These are phyloP conservation scores for Mycena olivaceomarginata DNA, from an alignment of 768 basidiomycete genomes.

Conservation along the genomic window DNA sequence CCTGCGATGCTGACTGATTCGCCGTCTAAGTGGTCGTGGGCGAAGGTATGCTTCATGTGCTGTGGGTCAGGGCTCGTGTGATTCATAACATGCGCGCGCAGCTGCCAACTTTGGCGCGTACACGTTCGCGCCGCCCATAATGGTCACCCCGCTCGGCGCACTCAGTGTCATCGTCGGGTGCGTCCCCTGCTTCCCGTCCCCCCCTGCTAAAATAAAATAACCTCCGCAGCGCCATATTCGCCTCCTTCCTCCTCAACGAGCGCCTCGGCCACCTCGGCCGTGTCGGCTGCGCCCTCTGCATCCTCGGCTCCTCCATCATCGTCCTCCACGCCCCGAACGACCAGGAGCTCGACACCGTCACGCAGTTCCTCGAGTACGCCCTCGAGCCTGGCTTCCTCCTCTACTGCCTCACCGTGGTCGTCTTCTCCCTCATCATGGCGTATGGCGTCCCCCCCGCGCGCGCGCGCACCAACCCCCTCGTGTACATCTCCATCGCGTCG, in stretches of 20 bases:
- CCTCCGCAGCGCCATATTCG: conserved; percentile 60
- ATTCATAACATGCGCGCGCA: conserved; percentile 46
- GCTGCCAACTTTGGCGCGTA: conserved; percentile 84
- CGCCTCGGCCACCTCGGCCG: conserved; percentile 95
- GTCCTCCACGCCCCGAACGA: conserved; percentile 98
- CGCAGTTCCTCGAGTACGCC: conserved; percentile 83
- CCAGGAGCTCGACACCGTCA: conserved; percentile 93
- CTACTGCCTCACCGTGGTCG: conserved; percentile 90
- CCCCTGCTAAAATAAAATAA: too few relatives aligned
- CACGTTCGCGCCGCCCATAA: conserved; percentile 80
- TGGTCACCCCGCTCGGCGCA: conserved; percentile 96
- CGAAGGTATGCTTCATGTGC: conserved; percentile 75
- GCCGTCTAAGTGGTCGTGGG: conserved; percentile 85
- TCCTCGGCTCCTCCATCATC: conserved; percentile 94
- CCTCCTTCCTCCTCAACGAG: conserved; percentile 94
- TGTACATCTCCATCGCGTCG: conserved; percentile 98
- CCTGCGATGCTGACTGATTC: too few relatives aligned
- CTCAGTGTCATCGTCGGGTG: conserved; percentile 95
- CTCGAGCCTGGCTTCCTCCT: conserved; percentile 85
- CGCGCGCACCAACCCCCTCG: conserved; percentile 90
- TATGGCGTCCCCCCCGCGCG: conserved; percentile 88
- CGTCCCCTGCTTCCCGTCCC: too few relatives aligned
- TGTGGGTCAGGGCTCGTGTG: too few relatives aligned
- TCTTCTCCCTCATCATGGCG: conserved; percentile 92
- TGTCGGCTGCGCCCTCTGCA: conserved; percentile 87